Evolutionary conservation across 2,329 filamentous ascomycete species (phyloP).

Genomic region (Fusarium falciforme): DNA sequence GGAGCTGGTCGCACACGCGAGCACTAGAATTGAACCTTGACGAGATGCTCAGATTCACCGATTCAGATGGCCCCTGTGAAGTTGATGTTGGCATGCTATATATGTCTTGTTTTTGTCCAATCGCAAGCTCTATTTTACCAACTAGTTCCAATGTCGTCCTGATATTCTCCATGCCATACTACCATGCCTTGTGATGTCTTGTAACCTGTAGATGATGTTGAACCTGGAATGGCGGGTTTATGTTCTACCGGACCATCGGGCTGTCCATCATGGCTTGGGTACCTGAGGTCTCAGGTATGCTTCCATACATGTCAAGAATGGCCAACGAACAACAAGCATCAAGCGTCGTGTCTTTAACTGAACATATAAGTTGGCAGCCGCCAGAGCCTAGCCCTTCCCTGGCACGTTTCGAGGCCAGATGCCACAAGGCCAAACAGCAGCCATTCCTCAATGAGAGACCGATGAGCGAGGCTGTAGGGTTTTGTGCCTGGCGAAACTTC

Average conservation of each 20-base stretch:
- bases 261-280: background rate
- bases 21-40: slow-evolving; percentile 51
- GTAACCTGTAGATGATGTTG: too few relatives aligned
- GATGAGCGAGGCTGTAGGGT: background rate
- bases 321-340: background rate
- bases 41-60: slow-evolving; percentile 44
- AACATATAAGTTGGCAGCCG: background rate
- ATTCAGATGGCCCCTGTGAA: slow-evolving; percentile 1
- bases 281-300: background rate
- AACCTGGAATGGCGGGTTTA: background rate
- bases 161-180: background rate
- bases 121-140: background rate
- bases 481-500: background rate
- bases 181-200: background rate
- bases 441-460: background rate
- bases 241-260: background rate
- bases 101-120: background rate
- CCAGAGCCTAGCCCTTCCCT: background rate
- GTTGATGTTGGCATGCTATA: background rate
- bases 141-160: too few relatives aligned
- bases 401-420: background rate
- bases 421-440: background rate
- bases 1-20: slow-evolving; percentile 48
- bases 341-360: background rate
- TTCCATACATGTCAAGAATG: background rate